phyloP scores from a whole-genome alignment of 192 early-diverging fungal species.

The Coemansia sp. region DNA sequence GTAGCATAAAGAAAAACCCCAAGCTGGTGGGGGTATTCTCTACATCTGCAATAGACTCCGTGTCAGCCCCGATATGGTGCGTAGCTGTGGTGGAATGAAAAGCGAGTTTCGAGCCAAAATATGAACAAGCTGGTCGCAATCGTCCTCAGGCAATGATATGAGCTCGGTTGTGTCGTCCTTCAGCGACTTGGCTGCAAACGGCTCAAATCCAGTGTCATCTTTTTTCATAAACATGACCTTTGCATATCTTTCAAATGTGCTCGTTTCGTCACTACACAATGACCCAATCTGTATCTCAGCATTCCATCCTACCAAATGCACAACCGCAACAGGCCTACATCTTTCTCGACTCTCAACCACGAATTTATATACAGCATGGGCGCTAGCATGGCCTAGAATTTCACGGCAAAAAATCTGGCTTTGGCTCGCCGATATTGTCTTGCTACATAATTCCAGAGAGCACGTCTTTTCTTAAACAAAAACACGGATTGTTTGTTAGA shows the following conservation, averaged over 20 bases:
- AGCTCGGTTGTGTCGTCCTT: constrained; percentile 34
- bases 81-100: constrained; percentile 36
- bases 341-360: constrained; percentile 39
- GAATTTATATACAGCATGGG: constrained; percentile 53
- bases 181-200: constrained; percentile 28
- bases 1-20: too few species aligned
- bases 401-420: constrained; percentile 35
- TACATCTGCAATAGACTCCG: constrained; percentile 34
- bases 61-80: constrained; percentile 37
- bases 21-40: not conserved
- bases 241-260: constrained; percentile 20
- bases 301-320: constrained; percentile 52
- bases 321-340: constrained; percentile 31
- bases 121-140: constrained; percentile 20
- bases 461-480: too few species aligned
- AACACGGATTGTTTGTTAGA: not conserved
- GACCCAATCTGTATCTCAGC: constrained; percentile 16
- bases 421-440: constrained; percentile 15
- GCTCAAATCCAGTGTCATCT: constrained; percentile 15
- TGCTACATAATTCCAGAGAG: not conserved
- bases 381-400: constrained; percentile 42
- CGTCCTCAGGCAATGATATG: constrained; percentile 36
- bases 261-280: not conserved
- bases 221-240: constrained; percentile 33
- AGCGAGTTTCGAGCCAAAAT: constrained; percentile 20